These are phyloP conservation scores for Ricinus communis DNA, from an alignment of 345 rosid species.

Conservation along the genomic window DNA sequence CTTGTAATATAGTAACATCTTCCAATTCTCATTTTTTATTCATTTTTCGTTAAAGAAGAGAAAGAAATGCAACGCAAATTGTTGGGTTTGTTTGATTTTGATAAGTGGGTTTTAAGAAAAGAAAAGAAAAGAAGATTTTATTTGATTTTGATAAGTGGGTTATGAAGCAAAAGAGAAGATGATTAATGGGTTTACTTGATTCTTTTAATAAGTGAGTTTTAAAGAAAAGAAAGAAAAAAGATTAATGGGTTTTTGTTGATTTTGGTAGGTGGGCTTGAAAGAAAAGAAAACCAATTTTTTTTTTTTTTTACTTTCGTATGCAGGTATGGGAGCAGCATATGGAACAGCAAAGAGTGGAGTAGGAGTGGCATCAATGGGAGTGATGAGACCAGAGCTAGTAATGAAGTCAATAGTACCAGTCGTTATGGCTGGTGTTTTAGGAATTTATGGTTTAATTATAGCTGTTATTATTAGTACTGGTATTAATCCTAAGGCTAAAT, in stretches of 20 bases:
- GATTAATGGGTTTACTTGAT: too few relatives aligned
- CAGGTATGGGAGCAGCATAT: slow-evolving; percentile 28
- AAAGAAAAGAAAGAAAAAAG: too few relatives aligned
- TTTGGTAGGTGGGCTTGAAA: neutral
- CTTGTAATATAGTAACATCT: neutral
- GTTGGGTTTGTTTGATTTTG: too few relatives aligned
- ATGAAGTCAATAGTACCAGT: slow-evolving; percentile 30
- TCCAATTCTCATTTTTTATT: neutral
- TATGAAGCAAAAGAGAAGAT: too few relatives aligned
- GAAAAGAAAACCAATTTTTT: neutral
- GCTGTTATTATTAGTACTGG: slow-evolving; percentile 28
- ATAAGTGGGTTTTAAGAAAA: too few relatives aligned
- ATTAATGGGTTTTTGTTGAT: too few relatives aligned
- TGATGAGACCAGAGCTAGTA: slow-evolving; percentile 26
- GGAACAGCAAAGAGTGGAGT: slow-evolving; percentile 28
- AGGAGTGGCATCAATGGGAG: slow-evolving; percentile 27
- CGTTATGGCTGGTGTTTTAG: slow-evolving; percentile 30
- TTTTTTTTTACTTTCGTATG: neutral
- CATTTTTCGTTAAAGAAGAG: neutral
- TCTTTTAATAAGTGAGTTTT: neutral
- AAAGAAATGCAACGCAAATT: too few relatives aligned
- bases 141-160: neutral
- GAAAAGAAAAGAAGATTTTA: neutral
- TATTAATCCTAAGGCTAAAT: slow-evolving; percentile 25
- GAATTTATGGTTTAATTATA: slow-evolving; percentile 25